phyloP scores from a whole-genome alignment of 2,329 filamentous ascomycete genomes.

The Raffaelea ambrosiae region DNA sequence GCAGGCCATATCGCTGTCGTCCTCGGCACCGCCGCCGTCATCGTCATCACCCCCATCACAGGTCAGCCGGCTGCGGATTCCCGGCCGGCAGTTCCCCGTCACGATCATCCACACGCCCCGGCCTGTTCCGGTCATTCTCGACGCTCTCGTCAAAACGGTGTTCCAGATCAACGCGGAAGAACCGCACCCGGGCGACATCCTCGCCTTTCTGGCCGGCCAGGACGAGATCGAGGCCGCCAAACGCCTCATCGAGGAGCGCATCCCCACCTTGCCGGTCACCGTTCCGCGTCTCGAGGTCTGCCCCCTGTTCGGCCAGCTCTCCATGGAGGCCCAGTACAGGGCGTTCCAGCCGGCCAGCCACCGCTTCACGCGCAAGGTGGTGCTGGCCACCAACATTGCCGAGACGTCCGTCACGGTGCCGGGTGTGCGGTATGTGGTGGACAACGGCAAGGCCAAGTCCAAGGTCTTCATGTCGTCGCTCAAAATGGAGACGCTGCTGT shows the following conservation, averaged over 20 bases:
- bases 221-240: slow-evolving; percentile 84
- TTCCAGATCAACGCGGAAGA: slow-evolving; percentile 83
- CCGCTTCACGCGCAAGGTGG: slow-evolving; percentile 73
- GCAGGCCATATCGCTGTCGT: no score
- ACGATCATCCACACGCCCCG: slow-evolving; percentile 64
- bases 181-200: slow-evolving; percentile 84
- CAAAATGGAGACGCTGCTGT: slow-evolving; percentile 82
- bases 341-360: slow-evolving; percentile 71
- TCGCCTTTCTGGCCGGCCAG: slow-evolving; percentile 87
- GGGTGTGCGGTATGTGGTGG: slow-evolving; percentile 83
- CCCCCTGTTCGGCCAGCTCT: slow-evolving; percentile 83
- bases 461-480: slow-evolving; percentile 82
- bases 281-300: slow-evolving; percentile 65
- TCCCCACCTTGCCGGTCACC: slow-evolving; percentile 58
- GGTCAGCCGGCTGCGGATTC: slow-evolving; percentile 54
- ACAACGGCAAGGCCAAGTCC: slow-evolving; percentile 88
- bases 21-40: not conserved
- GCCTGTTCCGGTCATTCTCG: slow-evolving; percentile 72
- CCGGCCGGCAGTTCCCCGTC: slow-evolving; percentile 83
- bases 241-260: slow-evolving; percentile 68
- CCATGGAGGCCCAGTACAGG: slow-evolving; percentile 75
- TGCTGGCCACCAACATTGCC: slow-evolving; percentile 94
- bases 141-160: slow-evolving; percentile 71
- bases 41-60: not conserved
- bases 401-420: slow-evolving; percentile 96